phyloP scores from a whole-genome alignment of 345 rosid species.

The Eutrema japonicum region DNA sequence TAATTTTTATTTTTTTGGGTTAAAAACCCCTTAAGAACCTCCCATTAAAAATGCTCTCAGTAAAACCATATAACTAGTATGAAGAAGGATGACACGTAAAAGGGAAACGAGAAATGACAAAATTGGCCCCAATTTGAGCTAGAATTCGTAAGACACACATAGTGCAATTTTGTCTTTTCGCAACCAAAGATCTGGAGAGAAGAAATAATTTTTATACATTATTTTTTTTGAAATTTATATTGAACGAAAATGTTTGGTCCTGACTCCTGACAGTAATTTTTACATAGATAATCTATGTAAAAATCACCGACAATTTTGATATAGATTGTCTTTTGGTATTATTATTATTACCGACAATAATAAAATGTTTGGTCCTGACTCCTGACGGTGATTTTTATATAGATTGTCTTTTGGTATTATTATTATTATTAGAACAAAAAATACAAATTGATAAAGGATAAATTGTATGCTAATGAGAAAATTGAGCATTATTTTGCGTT shows the following conservation, averaged over 20 bases:
- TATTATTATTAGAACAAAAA: not conserved
- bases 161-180: conserved; percentile 24
- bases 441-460: not conserved
- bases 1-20: too few species aligned
- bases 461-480: not conserved
- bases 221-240: too few species aligned
- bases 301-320: too few species aligned
- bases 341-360: too few species aligned
- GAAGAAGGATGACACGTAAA: not conserved
- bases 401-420: conserved; percentile 25
- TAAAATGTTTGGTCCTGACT: conserved; percentile 31
- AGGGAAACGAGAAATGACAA: not conserved
- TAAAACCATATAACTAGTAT: not conserved
- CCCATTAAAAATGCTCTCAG: too few species aligned
- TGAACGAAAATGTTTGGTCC: too few species aligned
- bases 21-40: too few species aligned
- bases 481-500: too few species aligned
- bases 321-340: too few species aligned
- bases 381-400: conserved; percentile 25
- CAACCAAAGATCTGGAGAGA: conserved; percentile 35
- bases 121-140: not conserved
- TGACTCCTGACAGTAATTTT: too few species aligned
- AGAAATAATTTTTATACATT: too few species aligned
- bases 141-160: not conserved
- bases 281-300: too few species aligned